Conservation (phyloP, 352 stramenopile species). For the Thalassiosira exigua region DNA sequence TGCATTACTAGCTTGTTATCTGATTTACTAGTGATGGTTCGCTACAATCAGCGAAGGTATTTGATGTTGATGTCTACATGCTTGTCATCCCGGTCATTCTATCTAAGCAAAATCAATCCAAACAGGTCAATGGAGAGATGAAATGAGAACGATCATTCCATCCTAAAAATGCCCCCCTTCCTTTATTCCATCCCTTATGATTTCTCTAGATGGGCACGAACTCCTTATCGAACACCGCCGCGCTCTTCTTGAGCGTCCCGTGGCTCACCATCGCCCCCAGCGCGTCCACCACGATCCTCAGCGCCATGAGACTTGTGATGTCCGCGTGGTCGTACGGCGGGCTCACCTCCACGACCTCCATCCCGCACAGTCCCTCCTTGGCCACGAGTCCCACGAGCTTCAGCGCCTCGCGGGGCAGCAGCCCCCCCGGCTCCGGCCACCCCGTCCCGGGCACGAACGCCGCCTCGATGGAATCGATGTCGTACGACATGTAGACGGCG, state of each 20-base stretch:
- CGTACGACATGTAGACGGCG: constrained; percentile 85
- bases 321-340: constrained; percentile 84
- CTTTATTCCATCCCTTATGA: not conserved
- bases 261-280: constrained; percentile 79
- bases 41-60: no score
- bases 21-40: no score
- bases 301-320: constrained; percentile 79
- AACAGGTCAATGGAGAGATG: no score
- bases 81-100: no score
- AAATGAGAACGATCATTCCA: not conserved
- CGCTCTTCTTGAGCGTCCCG: constrained; percentile 79
- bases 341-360: constrained; percentile 84
- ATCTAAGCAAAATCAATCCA: no score
- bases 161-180: not conserved
- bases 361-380: constrained; percentile 80
- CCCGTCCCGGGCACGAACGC: constrained; percentile 81
- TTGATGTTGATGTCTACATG: no score
- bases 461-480: constrained; percentile 85
- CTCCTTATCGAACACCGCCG: constrained; percentile 81
- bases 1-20: no score
- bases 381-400: constrained; percentile 81
- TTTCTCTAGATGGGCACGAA: constrained; percentile 77
- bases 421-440: constrained; percentile 82
- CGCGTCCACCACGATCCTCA: constrained; percentile 82
- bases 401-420: constrained; percentile 81